Base-by-base conservation (phyloP, 208 protist species). In the Acanthamoeba sp. region DNA sequence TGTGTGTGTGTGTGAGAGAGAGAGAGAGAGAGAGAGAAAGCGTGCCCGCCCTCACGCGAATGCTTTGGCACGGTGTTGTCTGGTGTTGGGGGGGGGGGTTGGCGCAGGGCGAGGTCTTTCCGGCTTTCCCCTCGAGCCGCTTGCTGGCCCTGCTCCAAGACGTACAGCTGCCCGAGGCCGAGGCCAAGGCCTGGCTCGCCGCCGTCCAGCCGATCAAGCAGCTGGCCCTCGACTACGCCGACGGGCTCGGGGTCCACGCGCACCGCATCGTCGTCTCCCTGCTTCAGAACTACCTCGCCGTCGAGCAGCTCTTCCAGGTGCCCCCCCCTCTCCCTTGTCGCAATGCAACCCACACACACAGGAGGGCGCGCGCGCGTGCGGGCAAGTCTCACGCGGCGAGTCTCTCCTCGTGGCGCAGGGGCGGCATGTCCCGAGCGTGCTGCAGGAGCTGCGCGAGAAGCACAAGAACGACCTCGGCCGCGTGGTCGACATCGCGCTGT, bases 201-300 rank as follows among this genome's bases (percentile, higher is more conserved):
- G 57, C 80, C 5, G 24, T 92, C 50, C 91, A 93, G 66, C 95
- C 95, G 16, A 50, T 94, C 34, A 9, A 45, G 4, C 36, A 94
- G 36, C 52, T 95, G 6, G 45, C 50, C 7, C 57, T 91, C 16
- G 78, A 85, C 27, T 95, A 95, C 55, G 9, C 32, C 40, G 82
- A 94, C 16, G 95, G 95, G 1, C 36, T 87, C 6, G 48, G 52
- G 34, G 22, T 52, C 18, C 78, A 59, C 22, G 38, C 78, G 16
- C 48, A 42, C 50, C 40, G 55, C 22, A 48, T 59, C 52, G 85
- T 69, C 12, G 29, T 91, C 1, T 69, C 95, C 59, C 95, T 98
- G 45, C 90, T 98, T 4, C 94, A 97, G 10, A 96, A 97, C 27
- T 98, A 98, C 95, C 80, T 98, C 22, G 40, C 42, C 9, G 95